phyloP scores from a whole-genome alignment of 139 green algal genomes.

The Diplosphaera chodatii region DNA sequence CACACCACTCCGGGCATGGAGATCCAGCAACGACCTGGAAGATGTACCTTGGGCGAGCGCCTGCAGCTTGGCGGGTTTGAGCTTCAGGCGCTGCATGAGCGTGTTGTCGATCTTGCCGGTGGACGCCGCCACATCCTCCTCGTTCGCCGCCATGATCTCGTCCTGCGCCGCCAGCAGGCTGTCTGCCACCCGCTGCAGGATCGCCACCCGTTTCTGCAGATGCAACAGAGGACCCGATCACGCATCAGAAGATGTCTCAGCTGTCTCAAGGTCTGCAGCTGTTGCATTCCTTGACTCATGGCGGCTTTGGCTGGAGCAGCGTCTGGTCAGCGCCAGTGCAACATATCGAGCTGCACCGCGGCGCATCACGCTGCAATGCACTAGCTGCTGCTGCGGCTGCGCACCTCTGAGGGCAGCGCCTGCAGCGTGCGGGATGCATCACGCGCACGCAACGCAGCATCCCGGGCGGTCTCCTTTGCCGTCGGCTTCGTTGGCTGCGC shows the following conservation, averaged over 20 bases:
- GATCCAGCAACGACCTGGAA: too few relatives aligned
- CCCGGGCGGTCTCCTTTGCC: slow-evolving; percentile 12
- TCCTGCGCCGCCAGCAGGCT: slow-evolving; percentile 63
- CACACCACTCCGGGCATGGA: too few relatives aligned
- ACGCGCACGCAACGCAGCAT: slow-evolving; percentile 62
- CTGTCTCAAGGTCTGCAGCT: too few relatives aligned
- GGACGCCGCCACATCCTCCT: slow-evolving; percentile 55
- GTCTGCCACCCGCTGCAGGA: slow-evolving; percentile 77
- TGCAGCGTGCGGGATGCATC: slow-evolving; percentile 73
- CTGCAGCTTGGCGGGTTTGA: slow-evolving; percentile 90
- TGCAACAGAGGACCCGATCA: too few relatives aligned
- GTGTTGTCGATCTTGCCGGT: slow-evolving; percentile 53
- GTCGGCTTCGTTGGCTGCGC: not conserved
- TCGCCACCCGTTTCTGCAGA: slow-evolving; percentile 10
- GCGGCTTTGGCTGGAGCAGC: too few relatives aligned
- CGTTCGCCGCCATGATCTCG: slow-evolving; percentile 82
- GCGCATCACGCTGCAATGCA: too few relatives aligned
- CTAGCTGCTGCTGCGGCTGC: slow-evolving; percentile 14
- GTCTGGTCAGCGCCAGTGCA: too few relatives aligned
- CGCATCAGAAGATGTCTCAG: too few relatives aligned
- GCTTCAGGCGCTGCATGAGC: slow-evolving; percentile 85
- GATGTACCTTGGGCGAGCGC: slow-evolving; percentile 55
- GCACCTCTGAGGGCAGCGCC: slow-evolving; percentile 55
- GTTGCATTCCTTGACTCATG: too few relatives aligned
- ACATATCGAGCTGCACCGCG: too few relatives aligned